Base-by-base conservation (phyloP, 768 basidiomycete genomes). In the Lactarius psammicola region DNA sequence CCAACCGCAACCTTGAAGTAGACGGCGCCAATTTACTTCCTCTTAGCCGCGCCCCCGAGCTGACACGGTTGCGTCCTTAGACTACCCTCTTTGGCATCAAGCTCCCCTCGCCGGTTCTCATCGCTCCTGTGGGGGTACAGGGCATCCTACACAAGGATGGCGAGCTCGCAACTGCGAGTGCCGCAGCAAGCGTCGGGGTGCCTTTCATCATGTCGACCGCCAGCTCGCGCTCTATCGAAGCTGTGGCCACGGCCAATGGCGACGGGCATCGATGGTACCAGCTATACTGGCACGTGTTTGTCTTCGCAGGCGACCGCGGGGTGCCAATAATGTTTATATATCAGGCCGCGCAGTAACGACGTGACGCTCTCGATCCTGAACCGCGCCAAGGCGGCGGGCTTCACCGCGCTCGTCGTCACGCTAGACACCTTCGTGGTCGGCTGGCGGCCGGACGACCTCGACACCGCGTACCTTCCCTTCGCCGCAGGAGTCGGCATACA, bases 141-240 rank as follows among this genome's bases (percentile, higher is more conserved):
- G 87, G 85, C 10, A 85, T 90, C 64, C 81, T 91, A 68, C 83
- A 87, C 67, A 76, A 81, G 7, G 88, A 88, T 53, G 92, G 81
- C 0, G 94, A 95, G 71, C 75, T 89, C 26, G 90, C 86, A 1
- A 79, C 84, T 5, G 88, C 91, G 1, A 80, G 81, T 0, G 90
- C 89, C 0, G 90, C 86, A 0, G 79, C 75, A 7, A 84, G 80
- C 13, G 77, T 90, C 4, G 82, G 83, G 0, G 76, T 94, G 5
- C 87, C 90, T 0, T 87, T 82, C 71, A 86, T 89, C 68, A 81
- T 95, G 75, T 92, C 90, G 69, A 88, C 91, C 0, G 90, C 92
- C 4, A 82, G 88, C 1, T 79, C 82, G 34, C 84, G 88, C 28
- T 83, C 86, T 10, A 88, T 94, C 64, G 92, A 94, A 73, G 84